These are phyloP conservation scores for Clonostachys solani DNA, from an alignment of 2,329 filamentous ascomycete genomes.

Conservation along the genomic window DNA sequence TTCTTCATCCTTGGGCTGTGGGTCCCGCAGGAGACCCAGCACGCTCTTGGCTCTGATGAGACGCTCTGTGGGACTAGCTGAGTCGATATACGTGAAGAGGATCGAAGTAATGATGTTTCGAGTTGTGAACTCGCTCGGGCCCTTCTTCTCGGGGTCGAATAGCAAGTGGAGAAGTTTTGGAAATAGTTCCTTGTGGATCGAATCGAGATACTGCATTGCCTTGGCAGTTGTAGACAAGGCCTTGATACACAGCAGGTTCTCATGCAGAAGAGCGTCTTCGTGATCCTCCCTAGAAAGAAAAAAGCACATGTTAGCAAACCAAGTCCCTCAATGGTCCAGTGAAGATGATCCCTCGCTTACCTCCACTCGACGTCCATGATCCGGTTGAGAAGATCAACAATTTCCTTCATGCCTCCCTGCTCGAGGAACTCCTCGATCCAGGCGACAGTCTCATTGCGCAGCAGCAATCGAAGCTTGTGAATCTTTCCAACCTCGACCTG, in stretches of 20 bases:
- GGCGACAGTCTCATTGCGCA: slow-evolving; percentile 90
- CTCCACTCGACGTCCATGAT: slow-evolving; percentile 97
- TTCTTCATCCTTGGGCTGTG: slow-evolving; percentile 68
- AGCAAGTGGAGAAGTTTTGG: slow-evolving; percentile 83
- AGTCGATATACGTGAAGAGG: slow-evolving; percentile 82
- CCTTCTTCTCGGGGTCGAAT: slow-evolving; percentile 97
- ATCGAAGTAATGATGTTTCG: slow-evolving; percentile 86
- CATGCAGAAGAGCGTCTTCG: slow-evolving; percentile 88
- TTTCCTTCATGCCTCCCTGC: slow-evolving; percentile 87
- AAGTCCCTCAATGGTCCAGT: no score
- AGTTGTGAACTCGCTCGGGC: slow-evolving; percentile 93
- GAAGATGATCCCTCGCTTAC: slow-evolving; percentile 39
- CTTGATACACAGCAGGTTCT: slow-evolving; percentile 89
- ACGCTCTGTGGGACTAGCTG: slow-evolving; percentile 57
- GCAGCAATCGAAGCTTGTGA: slow-evolving; percentile 83
- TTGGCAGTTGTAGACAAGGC: slow-evolving; percentile 88
- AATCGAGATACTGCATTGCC: slow-evolving; percentile 75
- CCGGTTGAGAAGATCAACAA: slow-evolving; percentile 80
- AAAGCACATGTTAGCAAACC: slow-evolving; percentile 7
- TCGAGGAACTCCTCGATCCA: slow-evolving; percentile 94
- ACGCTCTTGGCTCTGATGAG: slow-evolving; percentile 67
- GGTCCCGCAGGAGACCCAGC: slow-evolving; percentile 75
- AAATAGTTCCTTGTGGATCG: slow-evolving; percentile 77
- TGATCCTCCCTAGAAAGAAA: slow-evolving; percentile 71
- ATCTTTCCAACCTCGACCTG: slow-evolving; percentile 89